Percentiles rank a stretch among this genome's conserved stretches.
These are phyloP conservation scores for Magnolia sinica DNA, from an alignment of 164 flowering plant species.

Conservation along the genomic window DNA sequence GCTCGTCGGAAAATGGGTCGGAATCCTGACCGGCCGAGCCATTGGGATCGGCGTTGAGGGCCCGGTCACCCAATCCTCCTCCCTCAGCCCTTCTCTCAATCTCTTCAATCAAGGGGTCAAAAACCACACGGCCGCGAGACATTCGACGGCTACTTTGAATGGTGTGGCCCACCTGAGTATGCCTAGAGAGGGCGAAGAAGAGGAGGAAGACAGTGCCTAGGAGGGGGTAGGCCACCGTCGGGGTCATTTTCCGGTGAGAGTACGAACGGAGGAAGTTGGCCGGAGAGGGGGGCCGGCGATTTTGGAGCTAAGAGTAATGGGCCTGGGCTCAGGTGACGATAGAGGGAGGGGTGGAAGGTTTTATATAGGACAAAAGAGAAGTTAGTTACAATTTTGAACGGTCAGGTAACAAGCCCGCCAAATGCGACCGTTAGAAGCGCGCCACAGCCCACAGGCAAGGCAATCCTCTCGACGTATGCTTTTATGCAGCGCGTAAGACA, in stretches of 20 bases:
- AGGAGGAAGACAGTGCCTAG: constrained; percentile 48
- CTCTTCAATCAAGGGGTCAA: constrained; percentile 44
- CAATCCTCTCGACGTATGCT: no score
- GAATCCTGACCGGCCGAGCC: background rate
- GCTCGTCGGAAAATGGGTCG: constrained; percentile 6
- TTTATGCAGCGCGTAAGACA: no score
- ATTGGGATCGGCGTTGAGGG: background rate
- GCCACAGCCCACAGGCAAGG: no score
- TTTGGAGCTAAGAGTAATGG: background rate
- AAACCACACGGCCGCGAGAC: constrained; percentile 26
- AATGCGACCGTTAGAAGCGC: background rate
- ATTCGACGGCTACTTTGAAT: constrained; percentile 32
- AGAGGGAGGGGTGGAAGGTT: background rate
- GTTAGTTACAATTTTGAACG: background rate
- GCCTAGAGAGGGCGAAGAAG: constrained; percentile 28
- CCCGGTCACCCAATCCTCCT: background rate
- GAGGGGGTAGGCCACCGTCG: constrained; percentile 51
- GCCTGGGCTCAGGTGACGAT: background rate
- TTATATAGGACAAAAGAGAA: background rate
- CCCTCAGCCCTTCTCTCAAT: constrained; percentile 18
- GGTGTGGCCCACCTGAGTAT: background rate
- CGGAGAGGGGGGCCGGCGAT: no score
- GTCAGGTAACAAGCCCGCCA: background rate
- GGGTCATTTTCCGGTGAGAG: constrained; percentile 20
- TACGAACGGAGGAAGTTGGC: background rate